Evolutionary conservation across 2,329 filamentous ascomycete genomes (phyloP).

Genomic region (Fusarium pseudoanthophilum): DNA sequence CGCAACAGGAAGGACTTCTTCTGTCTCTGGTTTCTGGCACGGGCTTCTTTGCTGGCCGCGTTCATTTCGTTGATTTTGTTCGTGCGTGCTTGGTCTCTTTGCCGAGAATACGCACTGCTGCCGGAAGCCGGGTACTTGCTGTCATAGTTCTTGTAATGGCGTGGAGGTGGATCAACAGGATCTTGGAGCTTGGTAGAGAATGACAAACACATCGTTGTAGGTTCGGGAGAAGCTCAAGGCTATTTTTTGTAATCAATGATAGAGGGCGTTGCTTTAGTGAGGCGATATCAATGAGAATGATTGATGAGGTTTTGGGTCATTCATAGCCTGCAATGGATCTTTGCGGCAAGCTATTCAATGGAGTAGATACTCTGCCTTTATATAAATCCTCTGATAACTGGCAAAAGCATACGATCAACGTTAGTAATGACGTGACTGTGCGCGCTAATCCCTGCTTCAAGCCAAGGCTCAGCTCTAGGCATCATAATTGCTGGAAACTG

Average conservation of each 20-base stretch:
- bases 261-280: neutral
- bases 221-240: neutral
- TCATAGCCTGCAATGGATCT: neutral
- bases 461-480: conserved; percentile 13
- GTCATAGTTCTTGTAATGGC: neutral
- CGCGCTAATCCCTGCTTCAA: neutral
- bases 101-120: neutral
- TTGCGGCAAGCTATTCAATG: neutral
- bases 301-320: neutral
- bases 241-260: neutral
- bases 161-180: neutral
- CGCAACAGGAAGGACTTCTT: neutral
- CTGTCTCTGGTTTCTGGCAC: neutral
- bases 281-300: neutral
- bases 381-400: neutral
- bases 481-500: conserved; percentile 1
- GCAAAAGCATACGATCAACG: neutral
- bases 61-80: neutral
- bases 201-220: neutral
- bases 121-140: neutral
- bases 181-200: neutral
- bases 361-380: neutral
- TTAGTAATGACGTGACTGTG: neutral
- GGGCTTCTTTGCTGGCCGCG: neutral
- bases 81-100: neutral